Evolutionary conservation across 352 stramenopile species (phyloP), one percentile per base, ranked within the genome.

Genomic region (Peronospora destructor): DNA sequence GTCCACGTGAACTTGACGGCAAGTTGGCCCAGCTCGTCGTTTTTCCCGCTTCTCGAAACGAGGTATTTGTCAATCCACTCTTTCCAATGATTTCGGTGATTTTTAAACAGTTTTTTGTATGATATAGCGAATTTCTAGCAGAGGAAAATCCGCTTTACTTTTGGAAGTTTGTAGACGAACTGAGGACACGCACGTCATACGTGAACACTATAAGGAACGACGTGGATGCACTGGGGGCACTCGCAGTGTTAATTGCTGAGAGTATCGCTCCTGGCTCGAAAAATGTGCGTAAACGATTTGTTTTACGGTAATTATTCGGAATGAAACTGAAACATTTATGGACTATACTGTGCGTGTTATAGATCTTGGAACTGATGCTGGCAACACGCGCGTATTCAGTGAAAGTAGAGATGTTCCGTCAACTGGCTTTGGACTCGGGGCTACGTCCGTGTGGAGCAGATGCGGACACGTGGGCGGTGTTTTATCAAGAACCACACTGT

Each of bases 381-480:
- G 64, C 76, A 8, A 93, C 80, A 13, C 77, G 82, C 5, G 79
- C 68, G 21, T 87, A 93, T 47, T 89, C 82, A 8, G 71, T 83
- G 8, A 85, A 87, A 45, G 70, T 93, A 12, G 82, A 93, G 49
- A 84, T 88, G 73, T 85, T 90, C 44, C 77, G 77, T 3, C 82
- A 93, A 49, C 55, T 93, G 21, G 82, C 61, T 1, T 53, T 91
- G 59, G 82, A 93, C 53, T 93, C 82, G 14, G 56, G 66, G 6
- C 59, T 73, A 30, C 79, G 79, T 21, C 52, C 64, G 6, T 91
- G 77, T 56, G 74, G 76, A 9, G 39, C 51, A 2, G 50, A 79
- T 7, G 70, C 63, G 0, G 64, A 82, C 0, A 70, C 80, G 25
- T 93, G 82, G 82, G 72, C 77, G 1, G 66, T 93, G 3, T 66